phyloP scores from a whole-genome alignment of 208 protist species.

The Acanthamoeba castellanii region DNA sequence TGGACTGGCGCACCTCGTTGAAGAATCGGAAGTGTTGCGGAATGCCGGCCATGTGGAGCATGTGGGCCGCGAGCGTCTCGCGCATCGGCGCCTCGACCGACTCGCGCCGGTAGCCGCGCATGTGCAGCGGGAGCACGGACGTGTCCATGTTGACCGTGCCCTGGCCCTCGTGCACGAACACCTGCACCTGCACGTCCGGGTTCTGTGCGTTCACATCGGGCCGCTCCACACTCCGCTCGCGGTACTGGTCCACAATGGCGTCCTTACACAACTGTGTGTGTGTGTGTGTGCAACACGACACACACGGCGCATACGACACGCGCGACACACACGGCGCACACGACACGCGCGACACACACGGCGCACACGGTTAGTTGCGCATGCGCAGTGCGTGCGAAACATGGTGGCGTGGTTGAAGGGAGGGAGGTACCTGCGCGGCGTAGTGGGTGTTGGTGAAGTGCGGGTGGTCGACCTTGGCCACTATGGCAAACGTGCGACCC shows the following conservation, averaged over 20 bases:
- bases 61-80: conserved; percentile 38
- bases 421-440: conserved; percentile 11
- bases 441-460: conserved; percentile 50
- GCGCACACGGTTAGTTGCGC: too few species aligned
- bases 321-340: too few species aligned
- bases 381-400: neutral
- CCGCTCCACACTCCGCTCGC: neutral
- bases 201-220: conserved; percentile 8
- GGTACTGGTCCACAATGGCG: conserved; percentile 55
- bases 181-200: conserved; percentile 48
- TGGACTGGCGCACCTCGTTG: neutral
- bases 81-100: conserved; percentile 53
- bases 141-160: conserved; percentile 64
- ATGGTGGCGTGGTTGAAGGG: neutral
- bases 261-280: conserved; percentile 42
- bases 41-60: conserved; percentile 50
- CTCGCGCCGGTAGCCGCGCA: conserved; percentile 57
- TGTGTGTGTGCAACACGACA: neutral
- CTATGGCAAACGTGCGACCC: conserved; percentile 53
- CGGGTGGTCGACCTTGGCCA: conserved; percentile 16
- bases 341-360: too few species aligned
- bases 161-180: conserved; percentile 45
- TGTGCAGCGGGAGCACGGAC: conserved; percentile 29
- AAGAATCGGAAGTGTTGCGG: neutral
- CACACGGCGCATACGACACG: neutral